phyloP scores from a whole-genome alignment of 2,329 filamentous ascomycete genomes.

The Epichloe glyceriae region DNA sequence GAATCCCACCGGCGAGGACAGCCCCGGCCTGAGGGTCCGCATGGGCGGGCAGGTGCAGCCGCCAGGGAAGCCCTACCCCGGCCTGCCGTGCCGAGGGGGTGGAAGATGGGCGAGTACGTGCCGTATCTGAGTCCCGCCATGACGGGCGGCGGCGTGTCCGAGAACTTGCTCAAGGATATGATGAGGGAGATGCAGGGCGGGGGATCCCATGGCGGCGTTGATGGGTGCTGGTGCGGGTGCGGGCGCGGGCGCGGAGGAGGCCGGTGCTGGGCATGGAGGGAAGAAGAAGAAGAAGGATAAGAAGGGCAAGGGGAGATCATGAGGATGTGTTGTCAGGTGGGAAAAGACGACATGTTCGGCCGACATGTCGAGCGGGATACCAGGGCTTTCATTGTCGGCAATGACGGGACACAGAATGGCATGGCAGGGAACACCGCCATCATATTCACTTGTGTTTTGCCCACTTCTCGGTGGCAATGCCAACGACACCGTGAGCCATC shows the following conservation, averaged over 20 bases:
- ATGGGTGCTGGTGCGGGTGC: conserved; percentile 25
- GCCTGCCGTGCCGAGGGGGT: conserved; percentile 68
- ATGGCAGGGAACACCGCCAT: too few species aligned
- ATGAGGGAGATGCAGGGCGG: conserved; percentile 75
- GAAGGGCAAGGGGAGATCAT: conserved; percentile 30
- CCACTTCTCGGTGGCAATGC: too few species aligned
- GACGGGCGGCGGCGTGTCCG: conserved; percentile 83
- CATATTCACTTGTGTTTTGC: too few species aligned
- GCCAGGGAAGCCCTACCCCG: conserved; percentile 56
- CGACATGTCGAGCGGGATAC: too few species aligned
- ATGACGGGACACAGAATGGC: too few species aligned
- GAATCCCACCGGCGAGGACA: conserved; percentile 63
- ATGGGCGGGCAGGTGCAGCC: conserved; percentile 58
- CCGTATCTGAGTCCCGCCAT: conserved; percentile 82
- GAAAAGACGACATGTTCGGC: too few species aligned
- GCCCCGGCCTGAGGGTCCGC: conserved; percentile 54
- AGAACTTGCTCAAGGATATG: conserved; percentile 92
- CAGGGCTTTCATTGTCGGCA: too few species aligned
- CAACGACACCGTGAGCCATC: too few species aligned
- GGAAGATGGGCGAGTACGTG: conserved; percentile 76
- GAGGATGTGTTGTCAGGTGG: background rate
- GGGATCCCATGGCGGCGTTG: conserved; percentile 31
- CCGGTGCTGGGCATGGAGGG: too few species aligned
- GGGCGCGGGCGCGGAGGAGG: conserved; percentile 14
- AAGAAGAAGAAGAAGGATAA: conserved; percentile 36